Base-by-base conservation (phyloP, 208 protist species). In the Jaenimonas drosophilae region DNA sequence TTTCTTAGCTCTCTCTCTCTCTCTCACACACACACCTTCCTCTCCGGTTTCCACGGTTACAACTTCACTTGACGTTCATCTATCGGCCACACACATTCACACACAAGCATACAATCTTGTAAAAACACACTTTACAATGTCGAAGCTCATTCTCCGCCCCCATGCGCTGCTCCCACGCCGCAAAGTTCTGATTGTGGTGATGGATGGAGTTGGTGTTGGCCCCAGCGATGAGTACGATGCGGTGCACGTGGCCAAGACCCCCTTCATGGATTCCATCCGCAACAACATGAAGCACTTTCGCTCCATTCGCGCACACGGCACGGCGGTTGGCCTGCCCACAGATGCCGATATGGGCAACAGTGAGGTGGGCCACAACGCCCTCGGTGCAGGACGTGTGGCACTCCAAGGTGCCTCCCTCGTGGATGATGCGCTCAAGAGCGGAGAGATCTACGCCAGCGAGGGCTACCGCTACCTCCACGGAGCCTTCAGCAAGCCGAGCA, bases 301-400 rank as follows among this genome's bases (percentile, higher is more conserved):
- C 59, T 81, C 78, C 54, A 76, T 97, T 55, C 74, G 90, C 31
- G 93, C 93, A 1, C 93, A 97, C 66, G 94, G 94, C 33, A 92
- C 72, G 2, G 70, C 90, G 1, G 94, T 97, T 9, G 94, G 94
- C 12, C 74, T 97, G 38, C 94, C 94, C 7, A 90, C 88, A 6
- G 88, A 96, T 37, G 87, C 85, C 2, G 94, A 97, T 52, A 97
- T 97, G 91, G 94, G 94, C 30, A 97, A 97, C 77, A 94, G 83
- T 50, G 91, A 97, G 62, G 94, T 97, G 5, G 94, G 94, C 25
- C 94, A 97, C 74, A 97, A 97, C 63, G 88, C 91, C 3, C 82
- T 97, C 49, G 94, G 94, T 33, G 74, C 87, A 1, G 94, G 94
- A 32, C 82, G 91, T 34, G 82, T 97, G 11, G 76, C 81, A 12